These are phyloP conservation scores for Syzygium aqueum DNA, from an alignment of 345 rosid genomes.

Conservation along the genomic window DNA sequence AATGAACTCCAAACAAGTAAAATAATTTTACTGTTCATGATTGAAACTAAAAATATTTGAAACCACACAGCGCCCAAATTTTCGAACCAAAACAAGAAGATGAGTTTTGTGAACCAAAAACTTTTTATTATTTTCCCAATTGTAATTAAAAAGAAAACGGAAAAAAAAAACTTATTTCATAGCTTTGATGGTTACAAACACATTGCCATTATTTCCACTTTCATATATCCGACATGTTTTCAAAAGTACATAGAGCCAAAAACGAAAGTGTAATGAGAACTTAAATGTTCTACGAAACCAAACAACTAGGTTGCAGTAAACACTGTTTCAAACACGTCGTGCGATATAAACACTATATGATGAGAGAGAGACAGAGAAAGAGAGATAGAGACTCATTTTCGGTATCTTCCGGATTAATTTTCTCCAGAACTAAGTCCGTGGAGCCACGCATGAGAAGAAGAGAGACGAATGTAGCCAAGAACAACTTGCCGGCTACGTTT, in stretches of 20 bases:
- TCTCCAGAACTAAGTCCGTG: neutral
- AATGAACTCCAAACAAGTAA: neutral
- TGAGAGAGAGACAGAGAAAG: neutral
- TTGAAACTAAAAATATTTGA: neutral
- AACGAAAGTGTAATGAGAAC: neutral
- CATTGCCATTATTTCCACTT: neutral
- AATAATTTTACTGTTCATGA: neutral
- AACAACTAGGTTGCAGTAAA: neutral
- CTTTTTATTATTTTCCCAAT: neutral
- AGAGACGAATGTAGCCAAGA: constrained; percentile 45
- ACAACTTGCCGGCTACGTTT: constrained; percentile 32
- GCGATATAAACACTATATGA: neutral
- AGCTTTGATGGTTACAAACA: neutral
- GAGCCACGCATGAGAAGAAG: constrained; percentile 35
- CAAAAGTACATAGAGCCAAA: neutral
- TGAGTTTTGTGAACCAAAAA: neutral
- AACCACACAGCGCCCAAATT: neutral
- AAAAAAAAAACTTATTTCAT: neutral
- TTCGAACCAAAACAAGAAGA: neutral
- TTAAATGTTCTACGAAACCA: neutral
- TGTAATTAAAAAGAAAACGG: neutral
- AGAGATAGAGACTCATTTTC: neutral
- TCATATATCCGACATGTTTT: neutral
- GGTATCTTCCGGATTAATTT: neutral
- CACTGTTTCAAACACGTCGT: neutral